Conservation (phyloP, 2,329 filamentous ascomycete species). For the Huntiella decipiens region DNA sequence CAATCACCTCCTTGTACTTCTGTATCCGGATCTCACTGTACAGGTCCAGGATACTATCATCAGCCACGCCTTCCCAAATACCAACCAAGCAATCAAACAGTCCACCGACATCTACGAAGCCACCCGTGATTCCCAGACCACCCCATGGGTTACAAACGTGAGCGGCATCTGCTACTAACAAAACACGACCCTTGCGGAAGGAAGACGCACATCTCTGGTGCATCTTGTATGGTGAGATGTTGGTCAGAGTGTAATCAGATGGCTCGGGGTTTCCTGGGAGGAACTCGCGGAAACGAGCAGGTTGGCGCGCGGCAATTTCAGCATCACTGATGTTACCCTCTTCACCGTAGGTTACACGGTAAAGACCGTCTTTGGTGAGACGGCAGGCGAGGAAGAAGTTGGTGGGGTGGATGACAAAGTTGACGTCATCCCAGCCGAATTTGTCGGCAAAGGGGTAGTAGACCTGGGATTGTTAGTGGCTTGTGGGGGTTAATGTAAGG, state of each 20-base stretch:
- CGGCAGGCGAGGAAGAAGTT: slow-evolving; percentile 43
- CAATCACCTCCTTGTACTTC: slow-evolving; percentile 26
- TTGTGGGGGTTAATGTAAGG: neutral
- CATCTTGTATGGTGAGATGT: slow-evolving; percentile 40
- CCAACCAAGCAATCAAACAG: slow-evolving; percentile 38
- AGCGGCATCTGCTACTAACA: slow-evolving; percentile 42
- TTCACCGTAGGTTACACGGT: slow-evolving; percentile 46
- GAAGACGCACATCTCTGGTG: slow-evolving; percentile 39
- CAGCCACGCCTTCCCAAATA: slow-evolving; percentile 24
- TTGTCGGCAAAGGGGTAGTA: slow-evolving; percentile 39
- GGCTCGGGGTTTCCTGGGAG: slow-evolving; percentile 41
- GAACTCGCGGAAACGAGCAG: slow-evolving; percentile 35
- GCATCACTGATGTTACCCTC: slow-evolving; percentile 25
- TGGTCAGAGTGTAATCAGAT: slow-evolving; percentile 34
- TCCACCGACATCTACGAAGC: slow-evolving; percentile 39
- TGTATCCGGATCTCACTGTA: slow-evolving; percentile 28
- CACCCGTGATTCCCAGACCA: slow-evolving; percentile 43
- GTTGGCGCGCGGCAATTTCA: slow-evolving; percentile 13
- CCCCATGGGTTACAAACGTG: slow-evolving; percentile 37
- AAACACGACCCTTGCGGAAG: slow-evolving; percentile 36
- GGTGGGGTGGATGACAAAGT: slow-evolving; percentile 42
- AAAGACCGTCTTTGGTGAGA: slow-evolving; percentile 39
- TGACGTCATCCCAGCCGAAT: slow-evolving; percentile 34
- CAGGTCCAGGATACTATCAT: slow-evolving; percentile 25
- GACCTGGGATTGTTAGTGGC: slow-evolving; percentile 22